phyloP scores from a whole-genome alignment of 208 protist species.

The Leishmania martiniquensis region DNA sequence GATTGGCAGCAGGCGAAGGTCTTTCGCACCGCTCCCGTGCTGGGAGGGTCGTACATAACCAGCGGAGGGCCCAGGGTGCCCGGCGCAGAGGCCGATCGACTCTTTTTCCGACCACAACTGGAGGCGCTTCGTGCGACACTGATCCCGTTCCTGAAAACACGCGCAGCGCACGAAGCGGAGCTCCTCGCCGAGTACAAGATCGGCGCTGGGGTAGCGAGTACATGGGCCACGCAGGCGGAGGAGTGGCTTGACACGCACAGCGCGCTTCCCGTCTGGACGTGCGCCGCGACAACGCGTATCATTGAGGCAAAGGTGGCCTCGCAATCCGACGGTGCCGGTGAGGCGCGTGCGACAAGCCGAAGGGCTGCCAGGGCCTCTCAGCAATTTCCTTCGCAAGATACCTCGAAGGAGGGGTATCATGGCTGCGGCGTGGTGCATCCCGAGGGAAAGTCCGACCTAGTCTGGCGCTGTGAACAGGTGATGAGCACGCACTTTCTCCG shows the following conservation, averaged over 20 bases:
- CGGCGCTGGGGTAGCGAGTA: constrained; percentile 18
- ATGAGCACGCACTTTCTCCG: constrained; percentile 55
- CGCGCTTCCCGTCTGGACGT: constrained; percentile 54
- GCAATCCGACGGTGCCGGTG: not conserved
- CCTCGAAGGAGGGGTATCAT: constrained; percentile 1
- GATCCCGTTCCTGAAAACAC: constrained; percentile 53
- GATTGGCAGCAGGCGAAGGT: constrained; percentile 84
- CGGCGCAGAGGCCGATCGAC: constrained; percentile 11
- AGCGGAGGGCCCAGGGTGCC: not conserved
- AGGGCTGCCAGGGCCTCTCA: not conserved
- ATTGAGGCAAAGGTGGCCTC: constrained; percentile 21
- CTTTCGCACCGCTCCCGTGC: constrained; percentile 57
- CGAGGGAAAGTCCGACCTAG: constrained; percentile 49
- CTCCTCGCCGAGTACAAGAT: constrained; percentile 31
- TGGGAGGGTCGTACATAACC: constrained; percentile 61
- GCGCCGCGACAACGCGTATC: constrained; percentile 10
- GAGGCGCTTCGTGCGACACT: constrained; percentile 50
- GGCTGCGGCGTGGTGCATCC: constrained; percentile 59
- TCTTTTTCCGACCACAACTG: constrained; percentile 39
- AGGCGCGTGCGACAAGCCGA: not conserved
- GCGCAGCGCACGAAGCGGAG: constrained; percentile 25
- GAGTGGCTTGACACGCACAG: constrained; percentile 36
- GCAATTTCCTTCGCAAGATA: not conserved
- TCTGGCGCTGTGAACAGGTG: constrained; percentile 58
- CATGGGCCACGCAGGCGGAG: constrained; percentile 37